Base-by-base conservation (phyloP, 768 basidiomycete genomes). In the Tulasnella sp. region DNA sequence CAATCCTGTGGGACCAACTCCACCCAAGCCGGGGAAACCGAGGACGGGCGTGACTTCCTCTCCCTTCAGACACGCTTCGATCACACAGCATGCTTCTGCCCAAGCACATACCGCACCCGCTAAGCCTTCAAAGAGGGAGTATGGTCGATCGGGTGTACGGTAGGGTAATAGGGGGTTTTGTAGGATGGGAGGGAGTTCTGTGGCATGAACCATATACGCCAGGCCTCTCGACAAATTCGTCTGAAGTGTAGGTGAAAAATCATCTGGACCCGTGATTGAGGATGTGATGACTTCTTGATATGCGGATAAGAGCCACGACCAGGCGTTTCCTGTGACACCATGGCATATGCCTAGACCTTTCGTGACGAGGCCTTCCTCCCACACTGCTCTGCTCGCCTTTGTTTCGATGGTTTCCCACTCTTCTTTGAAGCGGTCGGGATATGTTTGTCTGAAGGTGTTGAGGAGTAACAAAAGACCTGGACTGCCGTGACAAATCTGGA, bases 321-420 rank as follows among this genome's bases (percentile, higher is more conserved):
- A 60, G 14, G 59, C 59, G 49, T 60, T 60, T 23, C 59, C 59
- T 11, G 59, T 34, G 3, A 60, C 53, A 45, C 56, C 59, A 35
- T 60, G 59, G 41, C 59, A 60, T 17, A 60, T 25, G 19, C 59
- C 57, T 25, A 60, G 39, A 14, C 59, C 59, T 39, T 60, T 57
- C 21, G 31, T 31, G n/a, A 60, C 31, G 4, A 60, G 53, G 14
- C 59, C 59, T 32, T 56, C 46, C 17, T 60, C 53, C 59, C 59
- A 60, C 19, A 60, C 53, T 6, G 53, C 59, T 9, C 49, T 29
- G 29, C 53, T 60, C 35, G 42, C 42, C 41, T 34, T 35, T 5
- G 53, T 34, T 37, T 52, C 35, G 32, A 40, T 42, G 27, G 19
- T 34, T 7, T 43, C 35, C 25, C 53, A 42, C n/a, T 43, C 36